Evolutionary conservation across 768 basidiomycete genomes (phyloP), one percentile per base, ranked within the genome.

Genomic region (Arthromyces matolae): DNA sequence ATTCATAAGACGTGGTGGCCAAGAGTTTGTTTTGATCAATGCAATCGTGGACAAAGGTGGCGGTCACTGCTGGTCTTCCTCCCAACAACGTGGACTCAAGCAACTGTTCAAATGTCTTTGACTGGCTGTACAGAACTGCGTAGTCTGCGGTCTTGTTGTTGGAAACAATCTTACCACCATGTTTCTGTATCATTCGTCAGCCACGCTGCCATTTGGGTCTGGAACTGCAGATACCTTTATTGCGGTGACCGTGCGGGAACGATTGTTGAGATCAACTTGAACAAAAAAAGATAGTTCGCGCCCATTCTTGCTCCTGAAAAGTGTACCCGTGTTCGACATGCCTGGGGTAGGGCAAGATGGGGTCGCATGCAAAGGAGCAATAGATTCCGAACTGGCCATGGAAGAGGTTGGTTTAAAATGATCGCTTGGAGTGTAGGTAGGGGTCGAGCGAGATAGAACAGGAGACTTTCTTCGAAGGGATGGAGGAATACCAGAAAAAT

Each of bases 181-280:
- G 71, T 76, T 73, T 83, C 87, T 90, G 59, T 12, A n/a, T n/a
- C n/a, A n/a, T n/a, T n/a, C n/a, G 29, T 18, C 47, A 36, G 34
- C 22, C 33, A 31, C 20, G 9, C 6, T 20, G 36, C 43, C n/a
- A 35, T 42, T 22, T 7, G 12, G 2, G 18, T 22, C 1, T 27
- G 7, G 8, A 27, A n/a, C 19, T 3, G 14, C 24, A 60, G 70
- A 49, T 45, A 84, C 86, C 77, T 84, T 86, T 60, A 89, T 82
- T 7, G 69, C 64, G 36, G 67, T 67, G 19, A 83, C 72, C 22
- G 83, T 59, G 0, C 67, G 62, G 13, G 68, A 64, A 19, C 86
- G 72, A 41, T 78, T 77, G 35, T 73, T 72, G 1, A 84, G 67
- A 54, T 84, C 83, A n/a, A 87, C 69, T 58, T 86, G 83, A 28